phyloP scores from a whole-genome alignment of 208 protist genomes.

The Herpetomonas tarakana region DNA sequence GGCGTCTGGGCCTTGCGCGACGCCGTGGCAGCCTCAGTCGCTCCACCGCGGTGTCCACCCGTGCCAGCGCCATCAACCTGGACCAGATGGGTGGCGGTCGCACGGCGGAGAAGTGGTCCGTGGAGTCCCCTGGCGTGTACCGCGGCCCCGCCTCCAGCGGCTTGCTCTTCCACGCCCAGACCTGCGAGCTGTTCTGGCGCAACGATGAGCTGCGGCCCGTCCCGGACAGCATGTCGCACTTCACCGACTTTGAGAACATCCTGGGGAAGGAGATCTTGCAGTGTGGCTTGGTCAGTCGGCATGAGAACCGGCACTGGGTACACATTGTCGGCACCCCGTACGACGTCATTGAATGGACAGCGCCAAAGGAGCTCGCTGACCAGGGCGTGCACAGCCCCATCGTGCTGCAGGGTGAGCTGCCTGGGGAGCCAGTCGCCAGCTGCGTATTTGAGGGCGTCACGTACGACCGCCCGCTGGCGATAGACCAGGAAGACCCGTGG shows the following conservation, averaged over 20 bases:
- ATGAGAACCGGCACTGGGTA: constrained; percentile 70
- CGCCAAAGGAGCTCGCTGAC: constrained; percentile 27
- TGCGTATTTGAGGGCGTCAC: constrained; percentile 35
- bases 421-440: constrained; percentile 23
- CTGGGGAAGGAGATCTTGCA: constrained; percentile 64
- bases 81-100: too few species aligned
- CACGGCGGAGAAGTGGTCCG: constrained; percentile 6
- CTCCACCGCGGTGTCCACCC: too few species aligned
- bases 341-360: constrained; percentile 75
- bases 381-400: constrained; percentile 53
- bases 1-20: too few species aligned
- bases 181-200: constrained; percentile 79
- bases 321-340: constrained; percentile 79
- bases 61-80: too few species aligned
- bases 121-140: constrained; percentile 35
- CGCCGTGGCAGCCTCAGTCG: too few species aligned
- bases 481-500: constrained; percentile 46
- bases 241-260: constrained; percentile 81
- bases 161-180: constrained; percentile 69
- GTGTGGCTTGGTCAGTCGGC: constrained; percentile 66
- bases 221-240: constrained; percentile 85
- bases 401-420: constrained; percentile 34
- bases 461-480: constrained; percentile 47
- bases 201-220: constrained; percentile 78
- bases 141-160: constrained; percentile 30